Percentiles rank a stretch among this genome's conserved stretches.
Evolutionary conservation across 2,329 filamentous ascomycete species (phyloP).

Genomic region (Macrophomina pseudophaseolina): DNA sequence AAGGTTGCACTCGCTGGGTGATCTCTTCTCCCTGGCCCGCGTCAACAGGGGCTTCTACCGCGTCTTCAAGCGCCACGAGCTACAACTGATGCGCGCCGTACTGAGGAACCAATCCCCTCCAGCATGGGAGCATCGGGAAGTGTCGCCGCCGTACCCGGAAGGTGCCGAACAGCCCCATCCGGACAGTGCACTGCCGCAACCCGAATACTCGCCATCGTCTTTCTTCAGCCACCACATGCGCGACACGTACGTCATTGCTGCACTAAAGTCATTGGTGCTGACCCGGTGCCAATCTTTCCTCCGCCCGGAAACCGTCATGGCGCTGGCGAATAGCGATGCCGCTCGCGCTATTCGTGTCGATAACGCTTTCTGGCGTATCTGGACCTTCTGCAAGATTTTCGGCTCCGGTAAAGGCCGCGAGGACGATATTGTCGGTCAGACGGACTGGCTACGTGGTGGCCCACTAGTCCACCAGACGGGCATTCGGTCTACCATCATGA

Average conservation of each 20-base stretch:
- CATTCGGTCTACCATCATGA: constrained; percentile 52
- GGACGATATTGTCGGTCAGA: constrained; percentile 63
- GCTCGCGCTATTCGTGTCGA: constrained; percentile 59
- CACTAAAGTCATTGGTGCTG: constrained; percentile 62
- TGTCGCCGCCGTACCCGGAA: constrained; percentile 57
- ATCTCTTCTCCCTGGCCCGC: constrained; percentile 60
- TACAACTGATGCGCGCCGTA: constrained; percentile 58
- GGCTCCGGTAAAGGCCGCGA: constrained; percentile 63
- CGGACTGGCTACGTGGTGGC: constrained; percentile 68
- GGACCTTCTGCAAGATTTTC: constrained; percentile 70
- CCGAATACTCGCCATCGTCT: constrained; percentile 58
- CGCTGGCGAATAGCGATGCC: constrained; percentile 55
- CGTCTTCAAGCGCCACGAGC: constrained; percentile 63
- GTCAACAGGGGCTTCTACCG: constrained; percentile 63
- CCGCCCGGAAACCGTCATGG: constrained; percentile 60
- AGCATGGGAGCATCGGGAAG: constrained; percentile 65
- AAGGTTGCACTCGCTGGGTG: constrained; percentile 55
- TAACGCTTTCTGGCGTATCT: constrained; percentile 68
- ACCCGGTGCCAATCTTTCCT: constrained; percentile 61
- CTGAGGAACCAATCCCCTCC: constrained; percentile 61
- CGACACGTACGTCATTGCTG: constrained; percentile 59
- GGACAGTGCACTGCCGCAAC: constrained; percentile 51
- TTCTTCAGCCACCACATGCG: constrained; percentile 59
- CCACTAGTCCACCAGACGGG: constrained; percentile 54
- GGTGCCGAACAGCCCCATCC: constrained; percentile 38